phyloP scores from a whole-genome alignment of 148 eudicot species.

The Rhododendron vialii region DNA sequence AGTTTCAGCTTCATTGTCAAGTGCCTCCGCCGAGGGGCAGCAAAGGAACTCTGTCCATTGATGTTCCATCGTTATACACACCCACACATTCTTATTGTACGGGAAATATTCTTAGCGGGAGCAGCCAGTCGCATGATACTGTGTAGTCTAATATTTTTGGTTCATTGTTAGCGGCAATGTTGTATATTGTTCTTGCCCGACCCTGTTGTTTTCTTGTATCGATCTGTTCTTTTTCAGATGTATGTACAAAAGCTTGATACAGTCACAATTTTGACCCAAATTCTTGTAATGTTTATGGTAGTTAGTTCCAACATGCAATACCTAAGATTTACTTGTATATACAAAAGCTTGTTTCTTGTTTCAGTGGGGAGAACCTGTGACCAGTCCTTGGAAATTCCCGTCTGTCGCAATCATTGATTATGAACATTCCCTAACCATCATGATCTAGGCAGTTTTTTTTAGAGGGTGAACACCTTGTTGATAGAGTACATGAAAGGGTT shows the following conservation, averaged over 20 bases:
- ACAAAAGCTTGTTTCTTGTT: neutral
- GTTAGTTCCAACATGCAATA: neutral
- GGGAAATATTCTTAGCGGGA: neutral
- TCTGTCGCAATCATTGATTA: neutral
- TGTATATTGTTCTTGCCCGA: neutral
- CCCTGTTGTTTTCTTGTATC: neutral
- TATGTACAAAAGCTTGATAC: neutral
- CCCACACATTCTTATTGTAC: neutral
- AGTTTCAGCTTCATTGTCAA: neutral
- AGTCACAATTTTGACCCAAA: neutral
- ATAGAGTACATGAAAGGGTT: too few species aligned
- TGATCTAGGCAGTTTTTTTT: neutral
- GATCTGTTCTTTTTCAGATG: neutral
- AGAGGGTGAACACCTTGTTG: too few species aligned
- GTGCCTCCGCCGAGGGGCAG: neutral
- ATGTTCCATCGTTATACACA: neutral
- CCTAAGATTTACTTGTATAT: neutral
- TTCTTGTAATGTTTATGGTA: neutral
- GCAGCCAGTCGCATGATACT: neutral
- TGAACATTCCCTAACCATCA: neutral
- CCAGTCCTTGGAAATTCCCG: neutral
- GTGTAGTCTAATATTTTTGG: neutral
- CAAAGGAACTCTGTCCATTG: neutral
- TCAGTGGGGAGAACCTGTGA: neutral
- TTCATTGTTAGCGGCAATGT: neutral